These are phyloP conservation scores for Raffaelea ambrosiae DNA, from an alignment of 2,329 filamentous ascomycete genomes.

Conservation along the genomic window DNA sequence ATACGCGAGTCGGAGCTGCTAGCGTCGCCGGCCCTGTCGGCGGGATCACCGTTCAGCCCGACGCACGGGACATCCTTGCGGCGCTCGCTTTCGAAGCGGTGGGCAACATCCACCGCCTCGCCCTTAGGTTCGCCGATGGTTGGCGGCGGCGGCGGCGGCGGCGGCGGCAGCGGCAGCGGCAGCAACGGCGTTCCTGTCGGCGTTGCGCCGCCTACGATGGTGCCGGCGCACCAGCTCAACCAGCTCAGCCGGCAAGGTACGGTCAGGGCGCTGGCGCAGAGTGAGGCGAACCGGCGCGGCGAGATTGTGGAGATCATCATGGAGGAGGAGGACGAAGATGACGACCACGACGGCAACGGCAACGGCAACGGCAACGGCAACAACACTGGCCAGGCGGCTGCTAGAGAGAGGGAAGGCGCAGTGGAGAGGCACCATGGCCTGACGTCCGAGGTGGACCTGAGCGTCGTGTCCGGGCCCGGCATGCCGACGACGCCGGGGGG, in stretches of 20 bases:
- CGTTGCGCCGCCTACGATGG: no score
- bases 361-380: background rate
- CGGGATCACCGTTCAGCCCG: conserved; percentile 1
- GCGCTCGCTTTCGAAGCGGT: conserved; percentile 10
- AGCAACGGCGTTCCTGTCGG: no score
- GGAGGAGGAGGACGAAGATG: conserved; percentile 20
- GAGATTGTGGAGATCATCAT: conserved; percentile 52
- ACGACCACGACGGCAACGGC: conserved; percentile 27
- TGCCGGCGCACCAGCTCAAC: no score
- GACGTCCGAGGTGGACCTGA: conserved; percentile 38
- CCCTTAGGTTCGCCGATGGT: conserved; percentile 1
- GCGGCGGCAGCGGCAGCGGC: no score
- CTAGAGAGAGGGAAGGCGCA: no score
- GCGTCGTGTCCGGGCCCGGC: conserved; percentile 37
- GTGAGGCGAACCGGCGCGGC: conserved; percentile 50
- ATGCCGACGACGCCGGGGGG: conserved; percentile 6
- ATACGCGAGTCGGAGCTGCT: conserved; percentile 44
- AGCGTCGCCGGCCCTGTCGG: conserved; percentile 4
- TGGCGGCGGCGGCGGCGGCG: no score
- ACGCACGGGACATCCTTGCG: conserved; percentile 3
- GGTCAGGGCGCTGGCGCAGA: conserved; percentile 43
- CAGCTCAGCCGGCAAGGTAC: conserved; percentile 22
- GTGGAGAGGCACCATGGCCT: conserved; percentile 2
- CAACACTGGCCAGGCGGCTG: background rate
- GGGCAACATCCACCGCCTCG: background rate